Evolutionary conservation across 768 basidiomycete genomes (phyloP), one percentile per base, ranked within the genome.

Genomic region (Lanmaoa rubissima): DNA sequence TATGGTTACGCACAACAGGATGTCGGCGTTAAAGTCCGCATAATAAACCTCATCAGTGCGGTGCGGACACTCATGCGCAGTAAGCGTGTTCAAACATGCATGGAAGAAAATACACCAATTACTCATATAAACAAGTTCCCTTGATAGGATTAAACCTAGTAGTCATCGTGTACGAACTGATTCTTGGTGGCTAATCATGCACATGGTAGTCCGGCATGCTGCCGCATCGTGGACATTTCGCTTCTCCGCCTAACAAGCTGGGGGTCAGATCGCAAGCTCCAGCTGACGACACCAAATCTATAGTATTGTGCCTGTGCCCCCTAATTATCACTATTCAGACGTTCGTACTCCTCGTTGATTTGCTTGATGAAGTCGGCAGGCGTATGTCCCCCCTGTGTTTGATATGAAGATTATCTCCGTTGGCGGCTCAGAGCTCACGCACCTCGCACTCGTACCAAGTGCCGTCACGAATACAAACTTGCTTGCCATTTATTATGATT

Each of bases 1-100:
- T 85, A 83, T 62, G 80, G 82, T 34, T 76, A 66, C 38, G 79
- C 76, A 54, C 80, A 78, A 55, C 76, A 65, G 36, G 88, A 93
- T 24, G 77, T 84, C 45, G 81, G 90, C 19, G 75, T 98, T 59
- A 98, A 98, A 76, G 82, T 84, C 59, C 84, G 92, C 66, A 72
- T 98, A 58, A 85, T 98, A 70, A 91, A 92, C 76, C 84, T 99
- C 65, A 97, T 98, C 60, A 85, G 90, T 64, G 96, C 96, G 38
- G 94, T 98, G 58, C 81, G 96, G 75, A 98, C 96, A 45, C 80
- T 99, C 65, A 92, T 98, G 92, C 85, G 96, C 73, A 94, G 96
- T 99, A 71, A 78, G 95, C 85, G 36, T 62, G 55, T 62, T 64
- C 38, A 45, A 51, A 36, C 53, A 54, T 58, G 61, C 58, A 48